Conservation (phyloP, 768 basidiomycete genomes). For the Leccinum truebloodii region DNA sequence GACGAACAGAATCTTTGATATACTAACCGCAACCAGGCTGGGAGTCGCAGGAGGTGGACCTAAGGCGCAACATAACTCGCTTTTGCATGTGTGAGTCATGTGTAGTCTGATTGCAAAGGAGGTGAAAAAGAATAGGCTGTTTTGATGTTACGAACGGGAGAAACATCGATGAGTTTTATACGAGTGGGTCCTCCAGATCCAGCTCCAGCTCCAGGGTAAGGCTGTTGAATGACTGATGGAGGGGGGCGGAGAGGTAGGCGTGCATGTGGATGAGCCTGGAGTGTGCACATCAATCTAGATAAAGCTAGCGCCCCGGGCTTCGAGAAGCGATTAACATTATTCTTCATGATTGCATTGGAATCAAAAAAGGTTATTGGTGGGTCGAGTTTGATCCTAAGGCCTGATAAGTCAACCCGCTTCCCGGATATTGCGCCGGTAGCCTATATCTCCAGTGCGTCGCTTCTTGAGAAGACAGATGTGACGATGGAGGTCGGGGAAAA, state of each 20-base stretch:
- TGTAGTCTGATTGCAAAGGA: too few relatives aligned
- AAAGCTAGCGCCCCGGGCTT: too few relatives aligned
- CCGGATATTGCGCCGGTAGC: too few relatives aligned
- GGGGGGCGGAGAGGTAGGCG: neutral
- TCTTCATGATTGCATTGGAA: neutral
- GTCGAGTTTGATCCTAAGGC: neutral
- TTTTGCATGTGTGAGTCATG: neutral
- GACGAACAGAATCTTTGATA: neutral
- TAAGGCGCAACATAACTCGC: neutral
- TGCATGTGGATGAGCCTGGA: neutral
- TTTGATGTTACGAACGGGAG: too few relatives aligned
- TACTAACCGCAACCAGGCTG: too few relatives aligned
- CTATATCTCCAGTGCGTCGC: neutral
- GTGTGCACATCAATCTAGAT: neutral
- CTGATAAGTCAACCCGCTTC: neutral
- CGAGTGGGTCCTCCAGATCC: neutral
- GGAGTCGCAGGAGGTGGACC: neutral
- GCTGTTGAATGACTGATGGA: neutral
- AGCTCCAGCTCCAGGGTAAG: neutral
- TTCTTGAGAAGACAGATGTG: neutral
- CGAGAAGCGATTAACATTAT: neutral
- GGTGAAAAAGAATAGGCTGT: too few relatives aligned
- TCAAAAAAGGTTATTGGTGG: neutral
- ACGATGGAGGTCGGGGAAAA: slow-evolving; percentile 4
- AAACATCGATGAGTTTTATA: too few relatives aligned